Percentiles rank a stretch among this genome's conserved stretches.
These are phyloP conservation scores for Tetradesmus lagerheimii DNA, from an alignment of 139 green algal species.

Conservation along the genomic window DNA sequence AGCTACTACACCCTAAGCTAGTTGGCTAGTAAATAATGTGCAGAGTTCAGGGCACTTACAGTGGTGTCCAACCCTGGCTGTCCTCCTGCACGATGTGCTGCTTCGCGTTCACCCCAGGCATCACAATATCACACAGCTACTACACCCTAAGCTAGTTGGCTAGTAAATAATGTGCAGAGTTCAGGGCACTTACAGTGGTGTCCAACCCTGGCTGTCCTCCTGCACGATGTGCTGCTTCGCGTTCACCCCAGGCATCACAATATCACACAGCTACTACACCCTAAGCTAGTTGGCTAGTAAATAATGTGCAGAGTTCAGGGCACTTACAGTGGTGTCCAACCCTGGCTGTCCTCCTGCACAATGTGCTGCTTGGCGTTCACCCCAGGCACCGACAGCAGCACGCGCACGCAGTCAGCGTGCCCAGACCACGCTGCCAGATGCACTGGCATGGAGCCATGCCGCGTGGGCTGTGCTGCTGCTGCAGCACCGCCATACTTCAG, in stretches of 20 bases:
- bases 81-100: not conserved
- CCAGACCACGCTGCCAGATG: conserved; percentile 24
- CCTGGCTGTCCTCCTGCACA: not conserved
- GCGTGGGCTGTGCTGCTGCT: not conserved
- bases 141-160: too few species aligned
- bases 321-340: not conserved
- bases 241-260: too few species aligned
- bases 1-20: too few species aligned
- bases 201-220: not conserved
- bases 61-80: not conserved
- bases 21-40: too few species aligned
- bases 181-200: too few species aligned
- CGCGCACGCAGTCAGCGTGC: not conserved
- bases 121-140: too few species aligned
- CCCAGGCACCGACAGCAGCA: not conserved
- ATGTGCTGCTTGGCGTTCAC: not conserved
- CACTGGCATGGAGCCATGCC: conserved; percentile 11
- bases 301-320: too few species aligned
- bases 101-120: too few species aligned
- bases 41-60: too few species aligned
- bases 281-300: too few species aligned
- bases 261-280: too few species aligned
- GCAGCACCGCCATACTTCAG: not conserved
- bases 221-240: not conserved
- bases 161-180: too few species aligned